Evolutionary conservation across 805 yeast genomes (phyloP).

Genomic region (Metschnikowia lachancei): DNA sequence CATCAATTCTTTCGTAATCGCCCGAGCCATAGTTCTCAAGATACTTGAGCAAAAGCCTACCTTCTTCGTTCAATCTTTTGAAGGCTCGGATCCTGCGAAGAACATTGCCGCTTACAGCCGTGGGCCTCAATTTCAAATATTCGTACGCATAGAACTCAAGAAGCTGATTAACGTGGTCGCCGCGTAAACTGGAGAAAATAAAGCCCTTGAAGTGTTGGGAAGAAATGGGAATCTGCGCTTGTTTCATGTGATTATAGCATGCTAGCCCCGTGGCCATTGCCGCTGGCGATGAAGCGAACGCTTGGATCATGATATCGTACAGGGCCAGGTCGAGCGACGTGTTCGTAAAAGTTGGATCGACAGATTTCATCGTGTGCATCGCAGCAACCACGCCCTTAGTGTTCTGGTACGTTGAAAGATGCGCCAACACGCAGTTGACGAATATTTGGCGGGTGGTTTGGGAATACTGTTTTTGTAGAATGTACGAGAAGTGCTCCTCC

Average conservation of each 20-base stretch:
- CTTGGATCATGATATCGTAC: conserved; percentile 28
- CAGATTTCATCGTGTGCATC: conserved; percentile 10
- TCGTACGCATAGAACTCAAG: conserved; percentile 13
- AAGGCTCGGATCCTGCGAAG: conserved; percentile 5
- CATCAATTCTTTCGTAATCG: neutral
- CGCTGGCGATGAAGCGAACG: conserved; percentile 29
- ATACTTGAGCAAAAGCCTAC: conserved; percentile 3
- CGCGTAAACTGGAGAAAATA: conserved; percentile 18
- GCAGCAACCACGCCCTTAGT: conserved; percentile 27
- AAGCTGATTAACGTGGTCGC: conserved; percentile 9
- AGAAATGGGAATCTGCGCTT: conserved; percentile 8
- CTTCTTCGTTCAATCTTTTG: conserved; percentile 6
- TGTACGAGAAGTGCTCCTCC: conserved; percentile 24
- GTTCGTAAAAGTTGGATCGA: conserved; percentile 16
- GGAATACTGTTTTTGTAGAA: conserved; percentile 6
- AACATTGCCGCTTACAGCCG: conserved; percentile 3
- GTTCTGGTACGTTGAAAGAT: conserved; percentile 34
- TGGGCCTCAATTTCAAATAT: conserved; percentile 7
- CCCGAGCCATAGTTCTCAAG: conserved; percentile 2
- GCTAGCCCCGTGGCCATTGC: conserved; percentile 27
- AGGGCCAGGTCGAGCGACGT: conserved; percentile 33
- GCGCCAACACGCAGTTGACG: conserved; percentile 37
- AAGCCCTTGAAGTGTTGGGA: conserved; percentile 23
- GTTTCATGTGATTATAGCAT: conserved; percentile 24
- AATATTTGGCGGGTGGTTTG: conserved; percentile 23